A percentile compares a stretch with the other conserved stretches of the same genome.
These are phyloP conservation scores for Chaetomium sp. DNA, from an alignment of 2,329 filamentous ascomycete genomes.

Conservation along the genomic window DNA sequence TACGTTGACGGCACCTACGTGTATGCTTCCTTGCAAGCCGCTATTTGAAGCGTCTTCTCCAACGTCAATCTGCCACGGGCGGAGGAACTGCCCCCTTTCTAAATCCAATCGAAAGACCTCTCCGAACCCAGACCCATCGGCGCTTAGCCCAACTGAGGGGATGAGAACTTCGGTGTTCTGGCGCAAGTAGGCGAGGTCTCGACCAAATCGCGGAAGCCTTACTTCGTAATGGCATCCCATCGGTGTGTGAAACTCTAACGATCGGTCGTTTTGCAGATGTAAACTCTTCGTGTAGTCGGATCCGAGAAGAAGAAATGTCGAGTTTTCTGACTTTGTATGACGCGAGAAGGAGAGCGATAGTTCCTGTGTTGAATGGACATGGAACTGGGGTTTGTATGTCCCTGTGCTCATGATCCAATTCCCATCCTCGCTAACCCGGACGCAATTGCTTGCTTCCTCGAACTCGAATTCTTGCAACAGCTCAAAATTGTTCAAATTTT, in stretches of 20 bases:
- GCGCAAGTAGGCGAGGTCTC: slow-evolving; percentile 77
- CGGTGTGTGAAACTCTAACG: slow-evolving; percentile 87
- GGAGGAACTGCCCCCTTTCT: slow-evolving; percentile 89
- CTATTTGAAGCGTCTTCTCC: slow-evolving; percentile 72
- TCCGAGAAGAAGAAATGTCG: slow-evolving; percentile 82
- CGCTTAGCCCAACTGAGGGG: slow-evolving; percentile 79
- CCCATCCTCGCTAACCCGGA: slow-evolving; percentile 87
- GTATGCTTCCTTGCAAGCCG: slow-evolving; percentile 79
- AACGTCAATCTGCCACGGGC: slow-evolving; percentile 84
- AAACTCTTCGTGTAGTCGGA: slow-evolving; percentile 90
- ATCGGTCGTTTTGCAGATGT: slow-evolving; percentile 86
- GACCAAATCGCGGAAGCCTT: slow-evolving; percentile 86
- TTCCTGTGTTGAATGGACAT: slow-evolving; percentile 91
- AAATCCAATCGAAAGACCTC: slow-evolving; percentile 92
- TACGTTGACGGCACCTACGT: slow-evolving; percentile 79
- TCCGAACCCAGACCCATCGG: slow-evolving; percentile 63
- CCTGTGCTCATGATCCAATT: slow-evolving; percentile 97
- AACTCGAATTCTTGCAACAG: slow-evolving; percentile 97
- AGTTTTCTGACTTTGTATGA: slow-evolving; percentile 86
- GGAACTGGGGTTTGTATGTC: slow-evolving; percentile 67
- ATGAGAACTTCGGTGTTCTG: slow-evolving; percentile 67
- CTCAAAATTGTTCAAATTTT: slow-evolving; percentile 90
- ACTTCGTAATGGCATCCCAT: slow-evolving; percentile 81
- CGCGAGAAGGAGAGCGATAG: slow-evolving; percentile 88
- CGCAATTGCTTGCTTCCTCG: slow-evolving; percentile 76